These are phyloP conservation scores for Cicer cuneatum DNA, from an alignment of 306 rosid genomes.

Conservation along the genomic window DNA sequence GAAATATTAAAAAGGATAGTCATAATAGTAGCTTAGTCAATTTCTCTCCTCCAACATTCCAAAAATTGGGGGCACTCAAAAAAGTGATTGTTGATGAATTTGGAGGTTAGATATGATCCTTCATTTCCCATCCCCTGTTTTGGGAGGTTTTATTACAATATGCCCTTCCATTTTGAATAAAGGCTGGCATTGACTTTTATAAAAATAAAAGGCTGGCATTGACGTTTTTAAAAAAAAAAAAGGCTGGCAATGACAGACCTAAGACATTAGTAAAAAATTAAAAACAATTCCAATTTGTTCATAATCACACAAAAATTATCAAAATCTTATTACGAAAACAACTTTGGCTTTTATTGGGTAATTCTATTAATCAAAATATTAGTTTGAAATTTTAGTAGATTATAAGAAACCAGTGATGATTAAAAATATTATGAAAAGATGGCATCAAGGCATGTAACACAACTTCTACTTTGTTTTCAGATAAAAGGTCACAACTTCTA, in stretches of 20 bases:
- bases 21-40: neutral
- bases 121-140: conserved; percentile 7
- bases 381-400: neutral
- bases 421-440: too few relatives aligned
- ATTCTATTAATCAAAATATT: neutral
- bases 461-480: conserved; percentile 10
- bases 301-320: neutral
- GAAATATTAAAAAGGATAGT: conserved; percentile 15
- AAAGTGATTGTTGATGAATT: conserved; percentile 13
- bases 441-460: too few relatives aligned
- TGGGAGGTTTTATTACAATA: conserved; percentile 8
- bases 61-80: neutral
- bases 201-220: too few relatives aligned
- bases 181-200: neutral
- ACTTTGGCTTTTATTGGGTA: neutral
- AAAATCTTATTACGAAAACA: neutral
- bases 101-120: conserved; percentile 11
- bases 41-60: conserved; percentile 19
- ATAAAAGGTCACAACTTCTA: conserved; percentile 16
- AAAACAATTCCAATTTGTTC: neutral
- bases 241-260: neutral
- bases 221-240: neutral
- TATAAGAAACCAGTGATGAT: neutral
- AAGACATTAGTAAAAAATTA: neutral
- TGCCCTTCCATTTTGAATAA: conserved; percentile 13